Conservation (phyloP, 2,329 filamentous ascomycete species). For the Curvularia hawaiiensis region DNA sequence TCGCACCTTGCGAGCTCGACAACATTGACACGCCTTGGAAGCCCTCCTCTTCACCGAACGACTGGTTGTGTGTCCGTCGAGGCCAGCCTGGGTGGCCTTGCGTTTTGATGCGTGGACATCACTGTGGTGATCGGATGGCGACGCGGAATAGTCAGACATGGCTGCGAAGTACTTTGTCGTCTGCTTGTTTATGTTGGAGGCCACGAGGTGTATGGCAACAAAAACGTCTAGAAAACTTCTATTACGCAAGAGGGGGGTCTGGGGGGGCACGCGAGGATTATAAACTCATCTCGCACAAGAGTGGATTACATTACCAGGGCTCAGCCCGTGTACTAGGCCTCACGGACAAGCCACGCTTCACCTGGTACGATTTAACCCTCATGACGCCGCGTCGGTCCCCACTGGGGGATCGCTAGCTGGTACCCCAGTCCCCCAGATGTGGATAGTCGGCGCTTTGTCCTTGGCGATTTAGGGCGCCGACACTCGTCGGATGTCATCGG, state of each 20-base stretch:
- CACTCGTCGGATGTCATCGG: slow-evolving; percentile 41
- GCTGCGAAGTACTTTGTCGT: slow-evolving; percentile 21
- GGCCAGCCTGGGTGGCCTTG: slow-evolving; percentile 61
- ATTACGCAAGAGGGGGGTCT: slow-evolving; percentile 29
- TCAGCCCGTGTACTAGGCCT: slow-evolving; percentile 38
- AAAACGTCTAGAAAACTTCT: slow-evolving; percentile 19
- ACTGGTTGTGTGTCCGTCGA: slow-evolving; percentile 54
- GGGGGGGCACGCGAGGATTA: slow-evolving; percentile 36
- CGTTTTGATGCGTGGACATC: slow-evolving; percentile 57
- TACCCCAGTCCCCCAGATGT: slow-evolving; percentile 48
- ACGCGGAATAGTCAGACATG: slow-evolving; percentile 48
- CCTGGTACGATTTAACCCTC: slow-evolving; percentile 40
- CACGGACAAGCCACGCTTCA: slow-evolving; percentile 38
- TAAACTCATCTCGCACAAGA: slow-evolving; percentile 41
- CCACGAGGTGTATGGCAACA: slow-evolving; percentile 15
- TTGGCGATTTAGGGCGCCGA: slow-evolving; percentile 36
- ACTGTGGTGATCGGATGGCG: slow-evolving; percentile 41
- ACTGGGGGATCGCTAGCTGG: slow-evolving; percentile 40
- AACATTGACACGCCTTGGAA: slow-evolving; percentile 89
- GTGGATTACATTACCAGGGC: slow-evolving; percentile 36
- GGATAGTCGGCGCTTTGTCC: slow-evolving; percentile 38
- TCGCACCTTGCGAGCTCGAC: slow-evolving; percentile 85
- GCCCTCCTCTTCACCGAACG: slow-evolving; percentile 79
- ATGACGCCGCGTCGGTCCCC: slow-evolving; percentile 42
- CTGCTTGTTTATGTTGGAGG: slow-evolving; percentile 17